Evolutionary conservation across 257 asterid genomes (phyloP).

Genomic region (Solanum paucissectum): DNA sequence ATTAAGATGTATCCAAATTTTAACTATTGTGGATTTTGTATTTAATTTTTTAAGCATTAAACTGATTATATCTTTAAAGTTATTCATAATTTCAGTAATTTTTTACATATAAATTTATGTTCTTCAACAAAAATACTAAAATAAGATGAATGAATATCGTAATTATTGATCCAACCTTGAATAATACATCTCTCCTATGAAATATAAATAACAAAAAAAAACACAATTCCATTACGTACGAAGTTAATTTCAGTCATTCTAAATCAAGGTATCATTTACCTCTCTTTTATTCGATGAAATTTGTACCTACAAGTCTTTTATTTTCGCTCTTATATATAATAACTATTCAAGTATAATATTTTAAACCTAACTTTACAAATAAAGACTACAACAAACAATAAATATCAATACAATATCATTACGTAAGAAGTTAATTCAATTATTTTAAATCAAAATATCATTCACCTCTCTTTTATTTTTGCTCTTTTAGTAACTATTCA

Average conservation of each 20-base stretch:
- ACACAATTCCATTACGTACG: background rate
- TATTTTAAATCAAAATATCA: too few relatives aligned
- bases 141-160: background rate
- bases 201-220: background rate
- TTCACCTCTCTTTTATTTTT: background rate
- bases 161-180: background rate
- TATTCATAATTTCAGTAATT: background rate
- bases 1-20: background rate
- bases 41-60: background rate
- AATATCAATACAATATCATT: background rate
- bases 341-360: background rate
- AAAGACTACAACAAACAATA: background rate
- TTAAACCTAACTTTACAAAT: background rate
- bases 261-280: background rate
- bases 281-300: background rate
- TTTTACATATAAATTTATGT: too few relatives aligned
- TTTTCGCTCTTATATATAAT: background rate
- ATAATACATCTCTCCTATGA: background rate
- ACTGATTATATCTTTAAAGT: too few relatives aligned
- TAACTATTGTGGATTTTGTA: background rate
- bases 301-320: background rate
- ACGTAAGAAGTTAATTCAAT: background rate
- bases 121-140: background rate
- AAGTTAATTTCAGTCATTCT: background rate
- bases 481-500: background rate